Conservation (phyloP, 208 protist species). For the Trypanosoma congolense region DNA sequence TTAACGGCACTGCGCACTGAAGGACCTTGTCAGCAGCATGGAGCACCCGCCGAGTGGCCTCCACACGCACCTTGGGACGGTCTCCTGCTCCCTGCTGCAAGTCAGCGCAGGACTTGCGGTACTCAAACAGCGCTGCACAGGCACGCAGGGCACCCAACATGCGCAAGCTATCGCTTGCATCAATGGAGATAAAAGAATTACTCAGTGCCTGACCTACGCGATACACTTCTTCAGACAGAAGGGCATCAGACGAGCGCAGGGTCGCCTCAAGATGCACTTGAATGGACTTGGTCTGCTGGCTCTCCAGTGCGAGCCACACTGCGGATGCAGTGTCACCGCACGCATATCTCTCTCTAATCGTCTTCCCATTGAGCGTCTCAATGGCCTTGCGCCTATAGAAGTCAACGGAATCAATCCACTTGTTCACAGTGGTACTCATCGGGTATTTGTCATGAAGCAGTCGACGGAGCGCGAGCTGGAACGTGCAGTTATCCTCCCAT, state of each 20-base stretch:
- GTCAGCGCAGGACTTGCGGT: slow-evolving; percentile 23
- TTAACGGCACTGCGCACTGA: slow-evolving; percentile 30
- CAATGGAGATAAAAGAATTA: slow-evolving; percentile 51
- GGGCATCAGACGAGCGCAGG: slow-evolving; percentile 26
- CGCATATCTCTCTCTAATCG: slow-evolving; percentile 35
- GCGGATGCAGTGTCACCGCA: slow-evolving; percentile 35
- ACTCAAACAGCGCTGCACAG: slow-evolving; percentile 51
- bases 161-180: slow-evolving; percentile 34
- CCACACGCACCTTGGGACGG: not conserved
- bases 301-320: slow-evolving; percentile 70
- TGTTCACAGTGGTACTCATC: slow-evolving; percentile 36
- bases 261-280: slow-evolving; percentile 42
- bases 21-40: slow-evolving; percentile 41
- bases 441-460: slow-evolving; percentile 35
- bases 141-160: slow-evolving; percentile 41
- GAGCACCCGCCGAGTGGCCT: slow-evolving; percentile 21
- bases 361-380: slow-evolving; percentile 32
- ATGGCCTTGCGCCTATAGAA: slow-evolving; percentile 37
- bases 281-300: slow-evolving; percentile 33
- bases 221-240: slow-evolving; percentile 36
- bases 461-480: slow-evolving; percentile 36
- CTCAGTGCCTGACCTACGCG: slow-evolving; percentile 59
- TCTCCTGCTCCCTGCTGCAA: not conserved
- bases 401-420: slow-evolving; percentile 55
- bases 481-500: slow-evolving; percentile 39